phyloP scores from a whole-genome alignment of 192 early-diverging fungal species.

The Entomortierella parvispora region DNA sequence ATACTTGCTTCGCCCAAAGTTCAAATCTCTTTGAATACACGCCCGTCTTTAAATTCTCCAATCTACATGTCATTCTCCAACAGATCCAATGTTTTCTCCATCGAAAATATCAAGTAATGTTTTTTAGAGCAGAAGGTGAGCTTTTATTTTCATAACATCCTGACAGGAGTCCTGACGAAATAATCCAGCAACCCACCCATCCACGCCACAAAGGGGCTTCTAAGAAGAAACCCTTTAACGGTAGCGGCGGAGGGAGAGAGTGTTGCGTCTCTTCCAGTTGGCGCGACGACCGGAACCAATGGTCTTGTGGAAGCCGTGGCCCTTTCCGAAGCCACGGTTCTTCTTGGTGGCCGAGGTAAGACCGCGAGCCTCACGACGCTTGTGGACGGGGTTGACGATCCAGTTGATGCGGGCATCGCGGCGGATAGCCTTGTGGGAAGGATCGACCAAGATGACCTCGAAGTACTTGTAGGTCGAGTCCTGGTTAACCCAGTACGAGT shows the following conservation, averaged over 20 bases:
- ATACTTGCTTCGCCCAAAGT: too few species aligned
- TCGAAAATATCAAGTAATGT: too few species aligned
- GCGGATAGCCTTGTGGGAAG: slow-evolving; percentile 97
- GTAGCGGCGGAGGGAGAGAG: slow-evolving; percentile 71
- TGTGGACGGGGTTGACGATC: slow-evolving; percentile 98
- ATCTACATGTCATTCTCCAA: too few species aligned
- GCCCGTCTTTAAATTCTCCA: too few species aligned
- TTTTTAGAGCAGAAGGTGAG: background rate
- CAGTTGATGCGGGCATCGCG: slow-evolving; percentile 99
- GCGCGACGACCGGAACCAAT: slow-evolving; percentile 93
- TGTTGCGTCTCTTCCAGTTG: slow-evolving; percentile 96
- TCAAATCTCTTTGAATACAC: too few species aligned
- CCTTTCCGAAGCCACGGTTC: slow-evolving; percentile 97
- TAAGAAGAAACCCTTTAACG: slow-evolving; percentile 14
- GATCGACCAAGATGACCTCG: slow-evolving; percentile 99
- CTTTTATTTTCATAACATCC: background rate
- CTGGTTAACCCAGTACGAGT: slow-evolving; percentile 99
- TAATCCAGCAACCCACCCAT: background rate
- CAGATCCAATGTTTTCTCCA: too few species aligned
- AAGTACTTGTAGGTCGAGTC: slow-evolving; percentile 99
- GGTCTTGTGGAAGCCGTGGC: slow-evolving; percentile 97
- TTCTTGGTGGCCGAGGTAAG: slow-evolving; percentile 97
- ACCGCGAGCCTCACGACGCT: slow-evolving; percentile 98
- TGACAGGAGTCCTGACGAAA: background rate
- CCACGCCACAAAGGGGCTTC: background rate